These are phyloP conservation scores for Austroboletus niveus DNA, from an alignment of 1,284 basidiomycete species.

Conservation along the genomic window DNA sequence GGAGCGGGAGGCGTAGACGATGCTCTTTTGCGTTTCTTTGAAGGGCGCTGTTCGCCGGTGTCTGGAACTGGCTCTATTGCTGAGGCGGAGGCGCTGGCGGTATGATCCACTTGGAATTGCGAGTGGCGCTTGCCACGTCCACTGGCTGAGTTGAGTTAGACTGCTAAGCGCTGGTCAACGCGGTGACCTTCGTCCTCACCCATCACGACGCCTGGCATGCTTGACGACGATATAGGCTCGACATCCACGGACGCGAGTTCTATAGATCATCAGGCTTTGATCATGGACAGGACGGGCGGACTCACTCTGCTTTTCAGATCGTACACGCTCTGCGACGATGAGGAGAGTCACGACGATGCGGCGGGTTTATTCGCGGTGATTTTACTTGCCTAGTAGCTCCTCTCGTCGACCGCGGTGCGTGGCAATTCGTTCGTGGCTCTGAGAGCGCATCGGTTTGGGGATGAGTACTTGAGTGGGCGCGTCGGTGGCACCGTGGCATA, in stretches of 20 bases:
- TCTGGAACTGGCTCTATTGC: not conserved
- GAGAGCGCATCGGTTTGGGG: not conserved
- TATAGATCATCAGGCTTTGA: conserved; percentile 8
- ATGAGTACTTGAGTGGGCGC: not conserved
- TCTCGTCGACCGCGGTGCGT: conserved; percentile 5
- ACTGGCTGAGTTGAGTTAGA: conserved; percentile 13
- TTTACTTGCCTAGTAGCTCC: not conserved
- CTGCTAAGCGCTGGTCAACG: not conserved
- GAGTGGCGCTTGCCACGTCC: conserved; percentile 18
- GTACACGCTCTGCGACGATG: conserved; percentile 12
- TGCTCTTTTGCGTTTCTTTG: conserved; percentile 24
- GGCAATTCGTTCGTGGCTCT: conserved; percentile 10
- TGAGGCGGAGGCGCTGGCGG: conserved; percentile 1
- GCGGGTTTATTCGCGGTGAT: not conserved
- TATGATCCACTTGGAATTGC: conserved; percentile 2
- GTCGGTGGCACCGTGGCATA: conserved; percentile 9
- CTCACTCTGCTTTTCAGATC: conserved; percentile 19
- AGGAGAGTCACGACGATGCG: conserved; percentile 19
- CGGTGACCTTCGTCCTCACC: conserved; percentile 12
- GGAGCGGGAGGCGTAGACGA: conserved; percentile 17
- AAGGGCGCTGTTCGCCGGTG: conserved; percentile 7
- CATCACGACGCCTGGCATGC: conserved; percentile 4
- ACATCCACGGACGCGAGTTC: conserved; percentile 9
- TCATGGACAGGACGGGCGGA: not conserved
- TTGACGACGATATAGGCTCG: conserved; percentile 6